Evolutionary conservation across 139 green algal species (phyloP).

Genomic region (Dunaliella primolecta): DNA sequence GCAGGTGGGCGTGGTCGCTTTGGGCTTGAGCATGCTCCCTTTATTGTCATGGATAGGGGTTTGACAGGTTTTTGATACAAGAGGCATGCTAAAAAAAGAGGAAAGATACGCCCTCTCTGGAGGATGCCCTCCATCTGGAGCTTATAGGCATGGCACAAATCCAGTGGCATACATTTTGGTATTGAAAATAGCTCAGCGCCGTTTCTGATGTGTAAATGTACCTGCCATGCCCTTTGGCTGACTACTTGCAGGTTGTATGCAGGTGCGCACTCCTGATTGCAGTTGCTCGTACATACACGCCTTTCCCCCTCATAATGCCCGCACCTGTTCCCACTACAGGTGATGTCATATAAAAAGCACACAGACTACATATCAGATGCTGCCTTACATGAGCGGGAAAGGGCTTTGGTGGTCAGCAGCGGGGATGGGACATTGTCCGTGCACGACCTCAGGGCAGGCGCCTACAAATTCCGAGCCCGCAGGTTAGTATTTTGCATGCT

Average conservation of each 20-base stretch:
- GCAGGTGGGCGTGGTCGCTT: not conserved
- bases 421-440: slow-evolving; percentile 63
- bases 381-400: slow-evolving; percentile 27
- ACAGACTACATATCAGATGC: slow-evolving; percentile 81
- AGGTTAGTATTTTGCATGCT: not conserved
- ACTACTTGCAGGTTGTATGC: too few species aligned
- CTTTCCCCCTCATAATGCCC: too few species aligned
- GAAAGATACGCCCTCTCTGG: too few species aligned
- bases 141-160: too few species aligned
- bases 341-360: slow-evolving; percentile 58
- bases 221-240: too few species aligned
- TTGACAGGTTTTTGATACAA: too few species aligned
- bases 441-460: slow-evolving; percentile 28
- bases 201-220: too few species aligned
- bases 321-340: too few species aligned
- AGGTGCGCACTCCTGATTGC: not conserved
- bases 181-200: too few species aligned
- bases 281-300: not conserved
- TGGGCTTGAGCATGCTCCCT: not conserved
- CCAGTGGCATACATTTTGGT: too few species aligned
- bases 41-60: not conserved
- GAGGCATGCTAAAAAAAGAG: too few species aligned
- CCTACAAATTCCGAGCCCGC: not conserved
- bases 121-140: too few species aligned
- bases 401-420: slow-evolving; percentile 60